Evolutionary conservation across 1,284 basidiomycete genomes (phyloP).

Genomic region (Kwoniella shivajii): DNA sequence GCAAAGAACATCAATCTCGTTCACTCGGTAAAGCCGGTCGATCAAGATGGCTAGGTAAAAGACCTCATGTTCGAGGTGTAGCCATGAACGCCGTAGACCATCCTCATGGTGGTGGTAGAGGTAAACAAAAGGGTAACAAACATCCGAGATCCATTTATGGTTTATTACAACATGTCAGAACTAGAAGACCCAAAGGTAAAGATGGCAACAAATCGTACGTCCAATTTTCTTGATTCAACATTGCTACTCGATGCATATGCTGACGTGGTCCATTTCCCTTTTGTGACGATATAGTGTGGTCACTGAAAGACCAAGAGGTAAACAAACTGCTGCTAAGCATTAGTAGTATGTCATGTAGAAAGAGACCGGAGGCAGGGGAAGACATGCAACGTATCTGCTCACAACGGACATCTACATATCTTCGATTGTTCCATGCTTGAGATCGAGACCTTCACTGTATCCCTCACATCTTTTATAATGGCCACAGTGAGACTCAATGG

Average conservation of each 20-base stretch:
- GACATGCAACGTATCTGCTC: neutral
- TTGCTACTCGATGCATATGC: neutral
- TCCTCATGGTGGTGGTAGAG: conserved; percentile 92
- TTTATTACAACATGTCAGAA: conserved; percentile 88
- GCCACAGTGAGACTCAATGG: too few relatives aligned
- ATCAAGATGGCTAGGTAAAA: conserved; percentile 80
- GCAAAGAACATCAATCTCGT: conserved; percentile 79
- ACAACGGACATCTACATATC: too few relatives aligned
- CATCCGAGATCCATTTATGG: conserved; percentile 89
- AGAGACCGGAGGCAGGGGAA: neutral
- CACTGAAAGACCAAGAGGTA: conserved; percentile 26
- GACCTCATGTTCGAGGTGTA: conserved; percentile 90
- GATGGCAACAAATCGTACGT: conserved; percentile 84
- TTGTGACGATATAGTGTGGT: conserved; percentile 23
- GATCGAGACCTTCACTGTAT: too few relatives aligned
- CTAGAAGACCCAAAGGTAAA: conserved; percentile 86
- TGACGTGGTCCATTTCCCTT: neutral
- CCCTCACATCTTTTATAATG: too few relatives aligned
- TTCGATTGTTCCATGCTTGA: too few relatives aligned
- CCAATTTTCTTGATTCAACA: neutral
- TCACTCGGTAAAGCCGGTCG: conserved; percentile 91
- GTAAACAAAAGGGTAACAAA: conserved; percentile 95
- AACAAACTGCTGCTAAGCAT: conserved; percentile 24
- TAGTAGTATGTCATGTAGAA: conserved; percentile 4
- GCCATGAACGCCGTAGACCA: conserved; percentile 99